phyloP scores from a whole-genome alignment of 495 filamentous ascomycete genomes.

The Xylaria intraflava region DNA sequence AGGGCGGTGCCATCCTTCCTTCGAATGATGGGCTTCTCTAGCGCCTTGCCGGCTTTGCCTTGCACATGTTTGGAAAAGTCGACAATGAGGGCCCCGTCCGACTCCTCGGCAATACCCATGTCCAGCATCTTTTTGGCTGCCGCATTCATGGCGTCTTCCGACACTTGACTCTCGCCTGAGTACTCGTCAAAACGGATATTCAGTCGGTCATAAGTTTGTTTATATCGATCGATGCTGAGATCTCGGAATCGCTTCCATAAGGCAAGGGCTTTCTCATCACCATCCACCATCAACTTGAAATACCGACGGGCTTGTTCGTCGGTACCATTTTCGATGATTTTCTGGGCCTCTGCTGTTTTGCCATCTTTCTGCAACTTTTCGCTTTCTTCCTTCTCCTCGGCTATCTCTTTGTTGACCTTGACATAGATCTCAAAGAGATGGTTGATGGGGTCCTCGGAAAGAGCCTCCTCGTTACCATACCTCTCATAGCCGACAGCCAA shows the following conservation, averaged over 20 bases:
- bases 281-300: slow-evolving; percentile 88
- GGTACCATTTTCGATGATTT: slow-evolving; percentile 44
- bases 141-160: slow-evolving; percentile 70
- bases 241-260: slow-evolving; percentile 86
- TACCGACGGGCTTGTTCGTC: slow-evolving; percentile 65
- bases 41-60: slow-evolving; percentile 51
- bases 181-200: slow-evolving; percentile 95
- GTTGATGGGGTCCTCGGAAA: slow-evolving; percentile 53
- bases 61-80: slow-evolving; percentile 73
- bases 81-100: slow-evolving; percentile 82
- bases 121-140: slow-evolving; percentile 60
- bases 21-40: slow-evolving; percentile 50
- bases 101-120: slow-evolving; percentile 67
- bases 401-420: slow-evolving; percentile 51
- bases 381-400: slow-evolving; percentile 49
- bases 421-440: slow-evolving; percentile 62
- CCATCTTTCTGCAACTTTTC: slow-evolving; percentile 41
- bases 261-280: slow-evolving; percentile 66
- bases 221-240: slow-evolving; percentile 80
- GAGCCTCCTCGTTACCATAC: slow-evolving; percentile 52
- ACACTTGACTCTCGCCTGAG: slow-evolving; percentile 88
- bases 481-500: slow-evolving; percentile 53
- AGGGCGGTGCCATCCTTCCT: slow-evolving; percentile 58
- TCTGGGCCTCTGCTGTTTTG: slow-evolving; percentile 35
- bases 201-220: slow-evolving; percentile 65